Evolutionary conservation across 2,329 filamentous ascomycete species (phyloP).

Genomic region (Emmonsia crescens): DNA sequence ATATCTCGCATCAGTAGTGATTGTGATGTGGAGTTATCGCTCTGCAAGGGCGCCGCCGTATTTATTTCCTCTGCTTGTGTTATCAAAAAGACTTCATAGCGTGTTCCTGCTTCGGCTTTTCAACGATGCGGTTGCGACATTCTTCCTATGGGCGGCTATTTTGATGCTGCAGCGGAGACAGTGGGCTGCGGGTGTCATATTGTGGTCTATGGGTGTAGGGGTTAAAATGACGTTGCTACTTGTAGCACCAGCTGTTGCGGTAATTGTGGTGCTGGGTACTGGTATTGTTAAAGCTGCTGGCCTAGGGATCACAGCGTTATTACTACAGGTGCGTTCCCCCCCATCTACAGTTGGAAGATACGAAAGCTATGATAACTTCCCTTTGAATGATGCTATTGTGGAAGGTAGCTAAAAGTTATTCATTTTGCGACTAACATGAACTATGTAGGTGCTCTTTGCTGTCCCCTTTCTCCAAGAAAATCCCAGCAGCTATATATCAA

Average conservation of each 20-base stretch:
- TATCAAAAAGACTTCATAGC: slow-evolving; percentile 88
- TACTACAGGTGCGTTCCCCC: slow-evolving; percentile 56
- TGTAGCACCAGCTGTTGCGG: slow-evolving; percentile 66
- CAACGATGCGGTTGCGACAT: slow-evolving; percentile 83
- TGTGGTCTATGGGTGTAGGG: slow-evolving; percentile 71
- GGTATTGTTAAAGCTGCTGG: slow-evolving; percentile 56
- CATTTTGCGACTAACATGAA: slow-evolving; percentile 12
- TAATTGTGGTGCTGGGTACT: slow-evolving; percentile 62
- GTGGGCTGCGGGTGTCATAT: slow-evolving; percentile 62
- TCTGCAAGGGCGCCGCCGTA: slow-evolving; percentile 56
- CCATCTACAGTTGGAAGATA: slow-evolving; percentile 4
- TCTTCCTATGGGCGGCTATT: slow-evolving; percentile 76
- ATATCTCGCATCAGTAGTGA: slow-evolving; percentile 62
- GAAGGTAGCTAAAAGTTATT: not conserved
- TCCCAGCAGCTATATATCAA: slow-evolving; percentile 59
- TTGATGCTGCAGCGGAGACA: slow-evolving; percentile 61
- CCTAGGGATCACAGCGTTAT: slow-evolving; percentile 59
- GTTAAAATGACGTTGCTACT: slow-evolving; percentile 91
- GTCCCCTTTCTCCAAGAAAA: slow-evolving; percentile 58
- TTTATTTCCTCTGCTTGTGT: slow-evolving; percentile 69
- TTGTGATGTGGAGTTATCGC: slow-evolving; percentile 73
- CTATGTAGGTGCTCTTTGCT: slow-evolving; percentile 40
- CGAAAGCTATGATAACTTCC: not conserved
- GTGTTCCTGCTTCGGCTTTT: slow-evolving; percentile 88
- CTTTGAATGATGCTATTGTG: not conserved